Conservation (phyloP, 495 filamentous ascomycete species). For the Hypoxylon lenormandii region DNA sequence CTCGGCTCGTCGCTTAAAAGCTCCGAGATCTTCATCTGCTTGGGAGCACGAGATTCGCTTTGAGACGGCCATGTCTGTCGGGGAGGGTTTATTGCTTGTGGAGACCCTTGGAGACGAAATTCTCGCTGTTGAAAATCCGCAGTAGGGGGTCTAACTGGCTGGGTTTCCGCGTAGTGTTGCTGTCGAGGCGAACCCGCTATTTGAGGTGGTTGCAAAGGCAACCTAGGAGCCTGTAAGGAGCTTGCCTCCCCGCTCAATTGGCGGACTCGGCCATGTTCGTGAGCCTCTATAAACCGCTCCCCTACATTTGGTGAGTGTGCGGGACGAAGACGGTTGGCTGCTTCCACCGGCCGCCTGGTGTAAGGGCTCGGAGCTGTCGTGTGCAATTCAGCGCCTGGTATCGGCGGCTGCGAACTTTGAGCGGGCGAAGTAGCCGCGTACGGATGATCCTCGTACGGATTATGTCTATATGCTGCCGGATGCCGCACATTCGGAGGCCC, state of each 20-base stretch:
- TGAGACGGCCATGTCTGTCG: conserved; percentile 41
- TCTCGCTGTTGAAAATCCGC: conserved; percentile 40
- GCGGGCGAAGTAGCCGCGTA: conserved; percentile 42
- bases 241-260: conserved; percentile 33
- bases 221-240: conserved; percentile 29
- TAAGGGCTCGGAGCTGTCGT: conserved; percentile 37
- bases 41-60: conserved; percentile 42
- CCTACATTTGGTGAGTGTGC: conserved; percentile 53
- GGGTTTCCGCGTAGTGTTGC: conserved; percentile 27
- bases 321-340: conserved; percentile 49
- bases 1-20: conserved; percentile 54
- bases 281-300: conserved; percentile 54
- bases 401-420: conserved; percentile 44
- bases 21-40: conserved; percentile 62
- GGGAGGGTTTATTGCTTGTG: conserved; percentile 26
- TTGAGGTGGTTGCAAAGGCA: conserved; percentile 30
- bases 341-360: conserved; percentile 51
- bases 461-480: conserved; percentile 30
- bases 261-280: conserved; percentile 41
- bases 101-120: conserved; percentile 30
- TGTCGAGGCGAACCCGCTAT: conserved; percentile 30
- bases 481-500: conserved; percentile 38
- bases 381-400: conserved; percentile 51
- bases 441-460: conserved; percentile 37
- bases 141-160: conserved; percentile 29